Base-by-base conservation (phyloP, 2,329 filamentous ascomycete species). In the Zymoseptoria pseudotritici region DNA sequence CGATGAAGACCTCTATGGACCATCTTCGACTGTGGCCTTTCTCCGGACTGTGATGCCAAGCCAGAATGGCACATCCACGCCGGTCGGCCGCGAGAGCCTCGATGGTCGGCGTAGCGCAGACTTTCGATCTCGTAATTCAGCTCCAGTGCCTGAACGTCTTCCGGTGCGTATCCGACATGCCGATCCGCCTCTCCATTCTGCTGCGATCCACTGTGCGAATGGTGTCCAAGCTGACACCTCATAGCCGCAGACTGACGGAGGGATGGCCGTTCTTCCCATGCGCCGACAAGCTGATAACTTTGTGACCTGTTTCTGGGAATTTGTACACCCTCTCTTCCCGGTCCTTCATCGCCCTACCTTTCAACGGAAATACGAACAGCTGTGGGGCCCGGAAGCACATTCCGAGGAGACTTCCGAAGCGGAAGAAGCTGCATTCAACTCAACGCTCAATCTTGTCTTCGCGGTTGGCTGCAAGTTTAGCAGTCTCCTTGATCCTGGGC, bases 301-400 rank as follows among this genome's bases (percentile, higher is more conserved):
- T 24, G 50, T 69, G 53, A 54, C 60, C 6, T 69, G 67, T 55
- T 69, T 63, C 42, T 69, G 66, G 66, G 66, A 67, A 31, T 69
- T 67, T 54, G 67, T 66, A 4, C 67, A 69, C 42, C 67, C 67
- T 4, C 58, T 69, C 10, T 69, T 69, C 36, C 67, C 67, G 5
- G 66, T 69, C 7, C 61, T 69, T 10, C 67, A 69, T 55, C 61
- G 65, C 29, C 66, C 65, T 2, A 63, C 61, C 19, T 68, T 69
- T 56, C 52, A 62, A 19, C 61, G 64, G n/a, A 66, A 67, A 54
- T 69, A 69, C 50, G 63, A 67, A 29, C 54, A 50, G 9, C 55
- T 69, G 1, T 69, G 67, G 67, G 61, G 58, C 17, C 13, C 36
- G 4, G 53, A 57, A 10, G 10, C 20, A 4, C 62, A 55, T 20